A percentile compares a stretch with the other conserved stretches of the same genome.
These are phyloP conservation scores for Kodamaea anthophila DNA, from an alignment of 1,139 yeast species.

Conservation along the genomic window DNA sequence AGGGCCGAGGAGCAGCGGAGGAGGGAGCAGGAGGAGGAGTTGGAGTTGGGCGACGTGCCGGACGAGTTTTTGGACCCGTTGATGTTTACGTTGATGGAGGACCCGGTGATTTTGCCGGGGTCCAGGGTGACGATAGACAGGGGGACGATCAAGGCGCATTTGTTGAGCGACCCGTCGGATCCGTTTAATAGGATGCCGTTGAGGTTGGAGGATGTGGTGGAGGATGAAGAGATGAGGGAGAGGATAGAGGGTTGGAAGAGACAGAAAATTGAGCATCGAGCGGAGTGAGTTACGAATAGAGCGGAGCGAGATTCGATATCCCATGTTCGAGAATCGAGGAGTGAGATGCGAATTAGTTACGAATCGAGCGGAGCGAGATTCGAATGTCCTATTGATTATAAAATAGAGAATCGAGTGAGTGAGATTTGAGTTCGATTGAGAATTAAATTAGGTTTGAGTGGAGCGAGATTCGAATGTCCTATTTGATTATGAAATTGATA, in stretches of 20 bases:
- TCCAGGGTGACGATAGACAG: slow-evolving; percentile 82
- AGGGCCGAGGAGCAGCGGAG: slow-evolving; percentile 56
- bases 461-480: no score
- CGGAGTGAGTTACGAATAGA: slow-evolving; percentile 16
- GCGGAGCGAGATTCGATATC: no score
- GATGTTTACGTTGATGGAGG: slow-evolving; percentile 92
- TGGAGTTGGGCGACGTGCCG: slow-evolving; percentile 88
- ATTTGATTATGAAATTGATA: no score
- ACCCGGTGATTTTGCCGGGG: slow-evolving; percentile 88
- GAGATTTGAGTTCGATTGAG: no score
- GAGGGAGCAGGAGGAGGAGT: slow-evolving; percentile 73
- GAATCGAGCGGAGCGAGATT: no score
- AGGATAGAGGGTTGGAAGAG: slow-evolving; percentile 52
- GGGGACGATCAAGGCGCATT: slow-evolving; percentile 87
- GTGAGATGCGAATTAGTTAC: no score
- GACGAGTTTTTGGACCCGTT: slow-evolving; percentile 96
- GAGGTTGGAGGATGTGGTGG: slow-evolving; percentile 79
- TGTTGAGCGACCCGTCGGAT: slow-evolving; percentile 90
- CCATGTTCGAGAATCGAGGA: no score
- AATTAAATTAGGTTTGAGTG: no score
- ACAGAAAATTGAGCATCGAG: no score
- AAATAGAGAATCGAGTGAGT: no score
- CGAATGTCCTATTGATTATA: no score
- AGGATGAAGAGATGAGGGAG: slow-evolving; percentile 59
- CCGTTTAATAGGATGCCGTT: slow-evolving; percentile 94